A percentile compares a stretch with the other conserved stretches of the same genome.
Conservation (phyloP, 2,329 filamentous ascomycete genomes). For the Grosmannia penicillata region DNA sequence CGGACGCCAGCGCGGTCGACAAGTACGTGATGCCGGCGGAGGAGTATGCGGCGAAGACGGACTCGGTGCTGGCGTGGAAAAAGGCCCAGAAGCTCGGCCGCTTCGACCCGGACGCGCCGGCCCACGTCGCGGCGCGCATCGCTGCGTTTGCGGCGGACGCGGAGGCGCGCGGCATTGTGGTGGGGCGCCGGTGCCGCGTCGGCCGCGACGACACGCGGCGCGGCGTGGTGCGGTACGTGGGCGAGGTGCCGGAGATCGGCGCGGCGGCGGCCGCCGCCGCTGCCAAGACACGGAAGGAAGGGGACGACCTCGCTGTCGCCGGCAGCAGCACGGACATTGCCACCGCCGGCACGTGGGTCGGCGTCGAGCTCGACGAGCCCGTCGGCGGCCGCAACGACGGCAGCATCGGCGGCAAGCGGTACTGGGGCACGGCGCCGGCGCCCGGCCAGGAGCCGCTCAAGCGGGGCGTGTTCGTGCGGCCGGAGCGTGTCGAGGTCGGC, state of each 20-base stretch:
- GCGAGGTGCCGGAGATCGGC: conserved; percentile 55
- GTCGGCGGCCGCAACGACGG: conserved; percentile 73
- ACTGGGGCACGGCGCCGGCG: conserved; percentile 49
- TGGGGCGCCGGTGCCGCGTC: conserved; percentile 49
- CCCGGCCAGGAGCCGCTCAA: conserved; percentile 31
- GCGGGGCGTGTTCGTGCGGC: conserved; percentile 63
- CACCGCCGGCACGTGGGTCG: conserved; percentile 50
- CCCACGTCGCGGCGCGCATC: conserved; percentile 57
- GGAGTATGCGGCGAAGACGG: conserved; percentile 72
- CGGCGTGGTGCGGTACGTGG: conserved; percentile 57
- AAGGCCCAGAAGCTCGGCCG: conserved; percentile 88
- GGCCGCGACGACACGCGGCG: conserved; percentile 53
- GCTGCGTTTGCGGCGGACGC: conserved; percentile 57
- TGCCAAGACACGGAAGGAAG: not conserved
- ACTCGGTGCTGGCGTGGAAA: conserved; percentile 92
- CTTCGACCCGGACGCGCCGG: conserved; percentile 75
- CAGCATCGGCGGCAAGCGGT: conserved; percentile 46
- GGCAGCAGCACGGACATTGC: not conserved
- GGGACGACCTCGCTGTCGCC: conserved; percentile 21
- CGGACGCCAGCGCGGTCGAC: conserved; percentile 64
- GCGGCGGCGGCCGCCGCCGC: not conserved
- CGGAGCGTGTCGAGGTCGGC: conserved; percentile 63
- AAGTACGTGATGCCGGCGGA: conserved; percentile 82
- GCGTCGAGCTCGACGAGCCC: conserved; percentile 62
- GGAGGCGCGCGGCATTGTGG: conserved; percentile 48